phyloP scores from a whole-genome alignment of 805 yeast species.

The Jamesozyma spencerorum region DNA sequence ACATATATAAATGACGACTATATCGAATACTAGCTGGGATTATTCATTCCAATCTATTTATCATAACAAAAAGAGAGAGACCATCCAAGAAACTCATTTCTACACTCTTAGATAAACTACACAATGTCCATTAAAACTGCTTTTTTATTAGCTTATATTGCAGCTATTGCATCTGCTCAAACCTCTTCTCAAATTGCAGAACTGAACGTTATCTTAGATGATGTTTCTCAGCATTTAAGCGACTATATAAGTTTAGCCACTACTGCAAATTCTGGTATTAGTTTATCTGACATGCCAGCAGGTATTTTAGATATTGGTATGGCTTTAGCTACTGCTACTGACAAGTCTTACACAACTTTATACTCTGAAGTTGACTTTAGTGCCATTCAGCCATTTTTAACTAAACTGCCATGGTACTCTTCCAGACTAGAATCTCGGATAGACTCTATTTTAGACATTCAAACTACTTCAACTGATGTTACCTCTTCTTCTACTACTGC shows the following conservation, averaged over 20 bases:
- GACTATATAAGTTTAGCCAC: conserved; percentile 9
- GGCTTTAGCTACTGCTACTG: conserved; percentile 26
- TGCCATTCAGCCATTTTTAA: conserved; percentile 21
- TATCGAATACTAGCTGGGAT: too few species aligned
- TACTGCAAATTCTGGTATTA: conserved; percentile 7
- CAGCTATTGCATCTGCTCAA: conserved; percentile 11
- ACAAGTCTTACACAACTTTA: conserved; percentile 28
- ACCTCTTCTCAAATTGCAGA: conserved; percentile 10
- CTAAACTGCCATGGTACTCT: conserved; percentile 31
- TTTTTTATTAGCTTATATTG: conserved; percentile 8
- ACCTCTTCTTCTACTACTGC: conserved; percentile 8
- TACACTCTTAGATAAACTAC: too few species aligned
- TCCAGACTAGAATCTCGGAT: conserved; percentile 17
- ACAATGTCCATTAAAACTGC: conserved; percentile 10
- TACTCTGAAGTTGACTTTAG: conserved; percentile 21
- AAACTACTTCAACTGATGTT: conserved; percentile 4
- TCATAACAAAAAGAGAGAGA: too few species aligned
- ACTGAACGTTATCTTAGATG: conserved; percentile 11
- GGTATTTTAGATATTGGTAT: conserved; percentile 14
- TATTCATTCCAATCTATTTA: too few species aligned
- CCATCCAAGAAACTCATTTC: too few species aligned
- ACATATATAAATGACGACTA: too few species aligned
- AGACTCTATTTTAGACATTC: conserved; percentile 5
- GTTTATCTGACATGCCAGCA: conserved; percentile 9
- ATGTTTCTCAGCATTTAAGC: conserved; percentile 8